Base-by-base conservation (phyloP, 1,284 basidiomycete species). In the Malassezia japonica region DNA sequence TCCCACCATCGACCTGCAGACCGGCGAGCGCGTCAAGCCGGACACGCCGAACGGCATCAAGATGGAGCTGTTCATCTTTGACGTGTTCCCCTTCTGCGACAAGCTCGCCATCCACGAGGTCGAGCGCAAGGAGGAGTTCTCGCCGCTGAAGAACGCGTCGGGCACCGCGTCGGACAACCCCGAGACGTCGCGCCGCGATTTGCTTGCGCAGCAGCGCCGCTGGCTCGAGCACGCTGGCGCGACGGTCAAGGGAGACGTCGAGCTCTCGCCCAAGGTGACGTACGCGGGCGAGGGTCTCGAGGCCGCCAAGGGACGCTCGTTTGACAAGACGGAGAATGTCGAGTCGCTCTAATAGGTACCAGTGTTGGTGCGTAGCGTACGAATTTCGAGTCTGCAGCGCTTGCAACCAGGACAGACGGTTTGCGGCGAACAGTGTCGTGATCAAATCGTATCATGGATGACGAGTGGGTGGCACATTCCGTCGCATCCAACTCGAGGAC, bases 31-130 rank as follows among this genome's bases (percentile, higher is more conserved):
- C 2, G 75, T 89, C 72, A 92, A 90, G 74, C 91, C 92, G 5
- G 75, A 75, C 50, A 82, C 83, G 69, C 87, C 89, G n/a, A 98
- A 98, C 74, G 94, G 94, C 51, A 94, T 98, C 87, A 99, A 99
- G 77, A 82, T 99, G 60, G 94, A 99, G 76, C 79, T 95, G 75
- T 99, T 98, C 76, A 86, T 99, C 44, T 99, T 98, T 69, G 92
- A 99, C 76, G 94, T 99, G 42, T 96, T 99, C 79, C 92, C 94
- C 6, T 90, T 83, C 77, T 87, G 87, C 38, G 53, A 56, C 40
- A 44, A 58, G 25, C 87, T 98, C 53, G 81, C 84, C 33, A 87
- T 96, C 27, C 77, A 96, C 72, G 91, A 96, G 74, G 89, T 95
- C 34, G 81, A 81, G 44, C 79, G 94, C 44, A 77, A 79, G 55